Base-by-base conservation (phyloP, 2,329 filamentous ascomycete genomes). In the Alternaria tenuissima region DNA sequence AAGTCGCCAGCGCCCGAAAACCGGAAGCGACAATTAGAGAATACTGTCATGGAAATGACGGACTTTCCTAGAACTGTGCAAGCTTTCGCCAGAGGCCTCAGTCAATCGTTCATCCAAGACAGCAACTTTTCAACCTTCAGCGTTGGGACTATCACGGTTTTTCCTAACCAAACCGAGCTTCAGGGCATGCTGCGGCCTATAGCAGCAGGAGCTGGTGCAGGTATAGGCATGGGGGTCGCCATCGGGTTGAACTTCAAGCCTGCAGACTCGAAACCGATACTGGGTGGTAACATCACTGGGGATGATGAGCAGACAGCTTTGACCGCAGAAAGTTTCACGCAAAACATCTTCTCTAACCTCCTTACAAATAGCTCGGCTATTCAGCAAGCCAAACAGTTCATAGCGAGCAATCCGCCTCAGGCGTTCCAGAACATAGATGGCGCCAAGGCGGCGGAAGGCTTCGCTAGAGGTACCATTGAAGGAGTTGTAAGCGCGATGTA, bases 181-280 rank as follows among this genome's bases (percentile, higher is more conserved):
- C 57, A 62, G 28, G 52, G 49, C 2, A 65, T 64, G 59, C 34
- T 75, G 18, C 52, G 66, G 1, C 64, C 68, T 16, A 38, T 75
- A 5, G 71, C 67, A n/a, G 64, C 71, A 18, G 73, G 73, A 12
- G 69, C 71, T 52, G 73, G 73, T 26, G 68, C 71, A 5, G 73
- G 73, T 2, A 67, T 74, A 34, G 73, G 73, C 1, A 63, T 69
- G 55, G 72, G 73, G 0, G 28, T 69, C 3, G 69, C 73, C 1
- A 56, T 74, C 36, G 72, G 73, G 2, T 36, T 75, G 11, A 55
- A 59, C 4, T 53, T 67, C 44, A 70, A 63, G 12, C 6, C 62
- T 28, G 49, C 32, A 6, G 52, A 61, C 8, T 58, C 61, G 3
- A 26, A 41, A 9, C 48, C 60, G 9, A 56, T 52, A 4, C 42